Conservation (phyloP, 352 stramenopile species). For the Elongisporangium senticosum region DNA sequence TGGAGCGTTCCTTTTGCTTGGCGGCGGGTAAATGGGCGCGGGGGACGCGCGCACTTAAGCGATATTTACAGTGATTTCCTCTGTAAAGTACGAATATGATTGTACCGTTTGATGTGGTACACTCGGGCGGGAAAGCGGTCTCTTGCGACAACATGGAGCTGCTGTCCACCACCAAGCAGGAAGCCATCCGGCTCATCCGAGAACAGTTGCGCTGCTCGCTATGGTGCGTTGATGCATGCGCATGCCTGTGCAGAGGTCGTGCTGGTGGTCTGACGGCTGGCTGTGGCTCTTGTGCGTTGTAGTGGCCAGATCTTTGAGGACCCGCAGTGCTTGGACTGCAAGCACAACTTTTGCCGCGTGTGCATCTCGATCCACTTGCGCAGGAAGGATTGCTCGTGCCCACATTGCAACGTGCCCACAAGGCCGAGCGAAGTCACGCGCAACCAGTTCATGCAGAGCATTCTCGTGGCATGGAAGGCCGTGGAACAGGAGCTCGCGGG, state of each 20-base stretch:
- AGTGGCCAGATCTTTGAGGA: constrained; percentile 74
- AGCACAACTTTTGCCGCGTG: constrained; percentile 82
- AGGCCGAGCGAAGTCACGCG: constrained; percentile 72
- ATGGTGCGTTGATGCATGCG: constrained; percentile 34
- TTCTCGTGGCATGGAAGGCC: constrained; percentile 66
- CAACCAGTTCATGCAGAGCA: constrained; percentile 84
- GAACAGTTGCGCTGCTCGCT: constrained; percentile 74
- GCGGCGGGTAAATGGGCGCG: not conserved
- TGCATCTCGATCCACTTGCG: constrained; percentile 68
- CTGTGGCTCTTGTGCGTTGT: constrained; percentile 6
- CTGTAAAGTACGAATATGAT: not conserved
- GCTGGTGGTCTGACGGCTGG: not conserved
- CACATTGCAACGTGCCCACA: constrained; percentile 66
- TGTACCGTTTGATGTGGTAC: not conserved
- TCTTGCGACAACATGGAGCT: constrained; percentile 36
- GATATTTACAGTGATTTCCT: not conserved
- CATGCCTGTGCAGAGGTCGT: not conserved
- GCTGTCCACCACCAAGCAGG: constrained; percentile 41
- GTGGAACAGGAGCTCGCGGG: constrained; percentile 58
- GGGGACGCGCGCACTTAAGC: not conserved
- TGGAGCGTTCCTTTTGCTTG: not conserved
- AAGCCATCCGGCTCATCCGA: constrained; percentile 69
- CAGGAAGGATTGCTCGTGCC: constrained; percentile 54
- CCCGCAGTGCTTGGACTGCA: constrained; percentile 81
- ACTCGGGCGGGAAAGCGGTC: not conserved